Evolutionary conservation across 2,329 filamentous ascomycete species (phyloP), one percentile per base, ranked within the genome.

Genomic region (Nemania sp.): DNA sequence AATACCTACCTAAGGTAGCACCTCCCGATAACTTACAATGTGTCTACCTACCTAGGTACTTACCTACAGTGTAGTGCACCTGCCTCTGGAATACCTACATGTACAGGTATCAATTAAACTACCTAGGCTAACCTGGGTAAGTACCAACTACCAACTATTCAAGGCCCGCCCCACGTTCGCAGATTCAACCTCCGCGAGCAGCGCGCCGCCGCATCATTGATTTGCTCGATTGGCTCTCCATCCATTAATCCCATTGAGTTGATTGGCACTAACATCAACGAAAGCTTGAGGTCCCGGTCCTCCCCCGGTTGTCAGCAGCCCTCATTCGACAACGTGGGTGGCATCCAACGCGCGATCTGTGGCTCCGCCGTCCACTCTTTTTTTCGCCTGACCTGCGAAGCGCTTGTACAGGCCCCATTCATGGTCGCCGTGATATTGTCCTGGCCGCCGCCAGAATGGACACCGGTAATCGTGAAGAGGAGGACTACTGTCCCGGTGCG

Each of bases 391-490:
- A 64, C 63, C 61, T 59, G 52, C 53, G 53, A 57, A 57, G 56
- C 56, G 51, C 50, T 60, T 63, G 60, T 65, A 53, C 63, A 52
- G 49, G 59, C 48, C 54, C 65, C 63, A 64, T 67, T 67, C 62
- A 67, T 67, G 65, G 66, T 69, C 67, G 71, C 71, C 74, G 73
- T 76, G 75, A 63, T 54, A 77, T 45, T 75, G 75, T 75, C 68
- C 69, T 69, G 66, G 65, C 65, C 67, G 64, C 65, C 62, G 65
- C 67, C 69, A 80, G 76, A 75, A 83, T 83, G 80, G 80, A 82
- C 75, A 73, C 73, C 71, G 76, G 73, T 73, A 75, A 74, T 72
- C 75, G 73, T 75, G 74, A 79, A 72, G 76, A 78, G 72, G 76
- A 78, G 72, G 75, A 75, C 70, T 70, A 69, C 68, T 68, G 68